phyloP scores from a whole-genome alignment of 345 rosid genomes.

The Corchorus olitorius region DNA sequence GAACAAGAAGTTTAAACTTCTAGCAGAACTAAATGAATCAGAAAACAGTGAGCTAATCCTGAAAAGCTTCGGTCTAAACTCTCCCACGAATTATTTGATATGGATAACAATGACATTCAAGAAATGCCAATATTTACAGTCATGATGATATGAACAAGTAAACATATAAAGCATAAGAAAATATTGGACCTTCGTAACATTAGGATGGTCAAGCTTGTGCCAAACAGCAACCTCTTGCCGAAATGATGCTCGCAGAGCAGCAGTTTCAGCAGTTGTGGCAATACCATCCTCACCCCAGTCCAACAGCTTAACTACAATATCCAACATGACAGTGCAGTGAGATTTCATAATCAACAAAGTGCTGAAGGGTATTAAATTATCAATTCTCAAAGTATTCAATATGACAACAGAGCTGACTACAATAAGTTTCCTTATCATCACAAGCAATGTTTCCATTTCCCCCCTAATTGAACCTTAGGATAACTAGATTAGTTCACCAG shows the following conservation, averaged over 20 bases:
- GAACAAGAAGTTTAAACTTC: neutral
- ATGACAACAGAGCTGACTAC: neutral
- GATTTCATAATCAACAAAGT: neutral
- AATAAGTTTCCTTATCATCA: neutral
- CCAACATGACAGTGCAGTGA: neutral
- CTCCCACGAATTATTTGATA: neutral
- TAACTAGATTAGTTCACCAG: neutral
- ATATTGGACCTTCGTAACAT: conserved; percentile 74
- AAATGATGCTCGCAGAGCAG: conserved; percentile 76
- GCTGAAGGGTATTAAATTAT: conserved; percentile 3
- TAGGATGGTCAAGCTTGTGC: conserved; percentile 91
- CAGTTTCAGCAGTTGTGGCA: conserved; percentile 65
- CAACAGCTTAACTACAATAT: conserved; percentile 21
- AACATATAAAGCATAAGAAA: conserved; percentile 16
- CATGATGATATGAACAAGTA: neutral
- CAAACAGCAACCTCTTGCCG: conserved; percentile 94
- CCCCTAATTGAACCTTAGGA: neutral
- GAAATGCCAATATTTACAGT: conserved; percentile 8
- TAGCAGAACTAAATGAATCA: neutral
- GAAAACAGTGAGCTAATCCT: neutral
- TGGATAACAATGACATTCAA: neutral
- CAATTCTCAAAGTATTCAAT: neutral
- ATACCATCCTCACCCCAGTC: conserved; percentile 24
- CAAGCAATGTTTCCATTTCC: neutral
- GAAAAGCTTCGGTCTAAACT: neutral